These are phyloP conservation scores for Aspergillus unguis DNA, from an alignment of 2,329 filamentous ascomycete genomes.

Conservation along the genomic window DNA sequence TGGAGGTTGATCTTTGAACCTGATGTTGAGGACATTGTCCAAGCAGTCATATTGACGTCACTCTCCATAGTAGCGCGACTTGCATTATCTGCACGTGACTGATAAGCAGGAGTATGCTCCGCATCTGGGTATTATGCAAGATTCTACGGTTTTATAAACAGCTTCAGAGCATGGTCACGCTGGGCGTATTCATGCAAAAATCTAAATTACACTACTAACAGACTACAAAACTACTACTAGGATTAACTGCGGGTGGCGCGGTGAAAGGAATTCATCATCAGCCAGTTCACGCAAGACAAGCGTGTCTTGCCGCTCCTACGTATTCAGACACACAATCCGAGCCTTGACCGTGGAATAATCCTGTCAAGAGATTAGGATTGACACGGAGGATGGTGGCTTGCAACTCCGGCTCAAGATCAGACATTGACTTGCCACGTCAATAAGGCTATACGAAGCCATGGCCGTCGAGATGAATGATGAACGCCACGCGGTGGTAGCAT, in stretches of 20 bases:
- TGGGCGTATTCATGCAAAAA: too few species aligned
- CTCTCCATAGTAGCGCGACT: background rate
- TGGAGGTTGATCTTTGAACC: background rate
- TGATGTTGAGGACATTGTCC: background rate
- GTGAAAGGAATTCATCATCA: background rate
- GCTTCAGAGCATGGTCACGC: background rate
- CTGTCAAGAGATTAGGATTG: background rate
- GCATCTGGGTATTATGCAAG: background rate
- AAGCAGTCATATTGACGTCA: slow-evolving; percentile 6
- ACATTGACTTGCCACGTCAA: slow-evolving; percentile 20
- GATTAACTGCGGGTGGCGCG: background rate
- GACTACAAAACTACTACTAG: background rate
- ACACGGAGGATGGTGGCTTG: background rate
- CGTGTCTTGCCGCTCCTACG: background rate
- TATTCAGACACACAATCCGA: background rate
- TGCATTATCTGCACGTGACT: background rate
- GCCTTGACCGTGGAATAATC: slow-evolving; percentile 1
- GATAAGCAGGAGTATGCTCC: background rate
- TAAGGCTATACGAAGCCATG: slow-evolving; percentile 2
- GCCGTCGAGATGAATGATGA: slow-evolving; percentile 5
- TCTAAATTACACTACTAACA: background rate
- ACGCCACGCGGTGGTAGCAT: slow-evolving; percentile 12
- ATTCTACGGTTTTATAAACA: background rate
- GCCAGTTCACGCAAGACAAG: background rate
- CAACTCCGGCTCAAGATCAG: background rate